Conservation (phyloP, 148 eudicot species). For the Agrostemma githago region DNA sequence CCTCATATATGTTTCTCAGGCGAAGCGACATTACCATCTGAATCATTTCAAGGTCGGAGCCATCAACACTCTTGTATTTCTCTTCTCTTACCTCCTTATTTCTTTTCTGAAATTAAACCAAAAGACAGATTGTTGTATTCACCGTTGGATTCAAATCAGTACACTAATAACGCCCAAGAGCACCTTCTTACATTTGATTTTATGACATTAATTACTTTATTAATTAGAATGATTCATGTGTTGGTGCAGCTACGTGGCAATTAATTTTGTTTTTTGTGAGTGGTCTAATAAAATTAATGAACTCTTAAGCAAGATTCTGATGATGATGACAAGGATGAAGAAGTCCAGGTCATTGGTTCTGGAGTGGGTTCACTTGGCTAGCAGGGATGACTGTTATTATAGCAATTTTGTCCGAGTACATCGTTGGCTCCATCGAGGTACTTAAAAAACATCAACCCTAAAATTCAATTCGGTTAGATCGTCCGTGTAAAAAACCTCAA, state of each 20-base stretch:
- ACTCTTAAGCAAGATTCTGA: conserved; percentile 30
- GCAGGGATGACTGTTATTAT: conserved; percentile 67
- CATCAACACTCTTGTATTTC: conserved; percentile 34
- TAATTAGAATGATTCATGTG: no score
- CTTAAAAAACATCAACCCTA: background rate
- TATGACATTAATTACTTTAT: no score
- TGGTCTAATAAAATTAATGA: background rate
- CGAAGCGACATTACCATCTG: conserved; percentile 29
- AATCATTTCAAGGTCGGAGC: conserved; percentile 47
- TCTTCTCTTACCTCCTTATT: background rate
- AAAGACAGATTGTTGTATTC: no score
- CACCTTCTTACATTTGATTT: no score
- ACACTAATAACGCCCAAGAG: no score
- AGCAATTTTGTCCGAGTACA: conserved; percentile 72
- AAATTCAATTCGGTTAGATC: no score
- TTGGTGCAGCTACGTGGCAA: no score
- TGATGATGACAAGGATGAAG: conserved; percentile 35
- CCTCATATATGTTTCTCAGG: conserved; percentile 35
- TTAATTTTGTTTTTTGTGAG: no score
- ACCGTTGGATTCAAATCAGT: no score
- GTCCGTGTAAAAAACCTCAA: no score
- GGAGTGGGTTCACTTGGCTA: conserved; percentile 78
- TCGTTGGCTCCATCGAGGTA: conserved; percentile 94
- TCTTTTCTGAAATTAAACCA: no score
- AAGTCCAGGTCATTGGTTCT: conserved; percentile 61